Base-by-base conservation (phyloP, 1,284 basidiomycete genomes). In the Tremellales sp. region DNA sequence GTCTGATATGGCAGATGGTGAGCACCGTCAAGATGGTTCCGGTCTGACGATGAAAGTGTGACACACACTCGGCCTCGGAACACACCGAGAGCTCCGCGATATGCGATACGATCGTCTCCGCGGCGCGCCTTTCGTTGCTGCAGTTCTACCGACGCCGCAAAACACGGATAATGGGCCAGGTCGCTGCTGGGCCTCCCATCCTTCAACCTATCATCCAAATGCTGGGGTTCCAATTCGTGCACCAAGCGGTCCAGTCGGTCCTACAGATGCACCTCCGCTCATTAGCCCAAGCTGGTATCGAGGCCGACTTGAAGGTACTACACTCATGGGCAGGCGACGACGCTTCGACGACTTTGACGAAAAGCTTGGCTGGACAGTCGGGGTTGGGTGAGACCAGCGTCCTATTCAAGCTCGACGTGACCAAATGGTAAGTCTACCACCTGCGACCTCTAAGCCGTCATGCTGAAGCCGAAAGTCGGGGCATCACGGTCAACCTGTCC, bases 91-190 rank as follows among this genome's bases (percentile, higher is more conserved):
- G 27, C 2, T 61, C 61, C 1, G 52, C 66, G 1, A n/a, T 57
- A 13, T 62, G 62, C 40, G 70, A 72, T 42, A 42, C 61, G 0
- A 43, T 71, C 12, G 58, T 70, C 19, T 53, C 56, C 0, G 40
- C 57, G 1, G 57, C 55, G 1, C 59, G 64, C 2, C 54, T 70
- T 2, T 56, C 55, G 19, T 45, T 72, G 12, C 46, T 67, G 10
- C 60, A 69, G 37, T 33, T 57, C 1, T 62, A 67, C 35, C 57
- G 58, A 0, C 51, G 54, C 0, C 58, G 70, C 1, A 72, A 72
- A 48, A 46, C 54, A 36, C 57, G 58, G 11, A 41, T 65, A 21
- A 43, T 64, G 19, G 44, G 52, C 3, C 35, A 43, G 6, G 23
- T 15, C 39, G 11, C 4, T 15, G 17, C 39, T 3, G 43, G 49